These are phyloP conservation scores for Trypanosoma lewisi DNA, from an alignment of 208 protist genomes.

Conservation along the genomic window DNA sequence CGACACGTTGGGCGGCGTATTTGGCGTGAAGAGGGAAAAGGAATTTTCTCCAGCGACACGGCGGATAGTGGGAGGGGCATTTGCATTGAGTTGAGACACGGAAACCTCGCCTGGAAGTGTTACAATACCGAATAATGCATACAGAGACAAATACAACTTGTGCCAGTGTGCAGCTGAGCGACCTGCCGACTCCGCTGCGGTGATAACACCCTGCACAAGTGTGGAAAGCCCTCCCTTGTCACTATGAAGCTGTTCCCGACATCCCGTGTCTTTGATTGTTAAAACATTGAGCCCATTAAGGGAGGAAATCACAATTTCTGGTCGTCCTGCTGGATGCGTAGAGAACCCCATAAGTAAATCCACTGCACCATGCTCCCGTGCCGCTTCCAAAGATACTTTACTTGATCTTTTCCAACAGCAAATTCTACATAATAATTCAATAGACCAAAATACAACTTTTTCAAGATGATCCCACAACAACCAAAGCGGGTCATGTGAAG, in stretches of 20 bases:
- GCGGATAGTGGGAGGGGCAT: neutral
- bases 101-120: conserved; percentile 33
- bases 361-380: conserved; percentile 16
- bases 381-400: conserved; percentile 13
- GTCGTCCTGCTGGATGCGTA: neutral
- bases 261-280: conserved; percentile 15
- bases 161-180: conserved; percentile 50
- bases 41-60: neutral
- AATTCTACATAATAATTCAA: conserved; percentile 22
- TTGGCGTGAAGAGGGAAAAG: neutral
- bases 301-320: conserved; percentile 17
- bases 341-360: conserved; percentile 13
- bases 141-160: conserved; percentile 44
- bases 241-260: conserved; percentile 19
- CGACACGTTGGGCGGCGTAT: neutral
- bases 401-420: conserved; percentile 6
- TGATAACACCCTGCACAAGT: conserved; percentile 45
- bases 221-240: conserved; percentile 35
- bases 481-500: neutral
- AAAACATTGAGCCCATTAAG: conserved; percentile 21
- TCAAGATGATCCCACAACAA: conserved; percentile 11
- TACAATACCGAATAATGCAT: conserved; percentile 52
- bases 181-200: conserved; percentile 23
- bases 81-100: neutral
- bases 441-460: conserved; percentile 15